Evolutionary conservation across 192 early-diverging fungal species (phyloP), one percentile per base, ranked within the genome.

Genomic region (Globomyces pollinis-pini): DNA sequence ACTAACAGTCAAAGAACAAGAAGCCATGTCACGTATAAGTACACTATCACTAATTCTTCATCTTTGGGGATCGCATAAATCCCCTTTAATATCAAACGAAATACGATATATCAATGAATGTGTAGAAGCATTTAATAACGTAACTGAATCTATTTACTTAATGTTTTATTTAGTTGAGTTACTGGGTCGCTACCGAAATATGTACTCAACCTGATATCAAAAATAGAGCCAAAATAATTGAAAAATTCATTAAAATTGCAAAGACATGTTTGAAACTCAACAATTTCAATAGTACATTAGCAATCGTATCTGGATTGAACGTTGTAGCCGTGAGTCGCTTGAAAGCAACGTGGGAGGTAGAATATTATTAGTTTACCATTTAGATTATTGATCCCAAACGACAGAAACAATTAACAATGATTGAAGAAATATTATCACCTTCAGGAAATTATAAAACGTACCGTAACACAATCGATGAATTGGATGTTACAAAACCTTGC

Each of bases 251-350:
- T n/a, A 70, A 73, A 26, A 78, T 72, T 49, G 78, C 78, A 1
- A 65, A 74, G 7, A 29, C 58, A 65, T 70, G 71, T 69, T 63
- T 60, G 69, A 59, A 71, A 79, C 80, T 18, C 84, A 79, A 53
- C 69, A 78, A 78, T 54, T 78, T 68, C 67, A 88, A 90, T 60
- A 86, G 83, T 1, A 70, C 84, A 12, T 86, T 93, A 75, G 86
- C 87, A 11, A 80, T 93, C 42, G 84, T 86, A 15, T 85, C 83
- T 9, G 88, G 88, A 2, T 73, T 93, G 11, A 85, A 86, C 58
- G 72, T 86, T 36, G 83, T 86, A 0, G 71, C 82, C 1, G 80
- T 93, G 1, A 72, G 84, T 64, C 67, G 90, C 39, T 69, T 93
- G 34, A 84, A 86, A 53, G 61, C 63, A 21, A 89, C 86, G 0